These are phyloP conservation scores for Cryptococcus sp. DNA, from an alignment of 1,284 basidiomycete genomes.

Conservation along the genomic window DNA sequence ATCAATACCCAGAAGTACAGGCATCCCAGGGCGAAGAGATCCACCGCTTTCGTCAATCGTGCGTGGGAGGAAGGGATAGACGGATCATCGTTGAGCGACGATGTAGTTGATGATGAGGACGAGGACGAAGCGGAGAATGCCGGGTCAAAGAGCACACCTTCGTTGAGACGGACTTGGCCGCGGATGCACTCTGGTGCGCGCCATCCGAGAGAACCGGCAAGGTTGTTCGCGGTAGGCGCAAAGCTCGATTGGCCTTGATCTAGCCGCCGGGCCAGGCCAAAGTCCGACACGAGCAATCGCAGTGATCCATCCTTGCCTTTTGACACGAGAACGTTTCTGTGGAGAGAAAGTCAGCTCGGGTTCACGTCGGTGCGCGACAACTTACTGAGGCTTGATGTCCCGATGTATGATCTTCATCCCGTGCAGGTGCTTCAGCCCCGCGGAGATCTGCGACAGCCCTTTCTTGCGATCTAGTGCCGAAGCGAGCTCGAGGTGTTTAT, in stretches of 20 bases:
- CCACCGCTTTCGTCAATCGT: conserved; percentile 85
- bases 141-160: conserved; percentile 60
- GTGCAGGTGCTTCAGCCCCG: conserved; percentile 87
- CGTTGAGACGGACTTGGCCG: conserved; percentile 87
- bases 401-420: conserved; percentile 94
- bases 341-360: conserved; percentile 4
- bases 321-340: conserved; percentile 85
- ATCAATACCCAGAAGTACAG: conserved; percentile 89
- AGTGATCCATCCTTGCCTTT: conserved; percentile 65
- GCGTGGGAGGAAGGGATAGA: background rate
- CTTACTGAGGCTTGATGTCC: conserved; percentile 90
- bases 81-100: conserved; percentile 19
- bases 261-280: conserved; percentile 88
- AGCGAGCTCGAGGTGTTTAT: conserved; percentile 61
- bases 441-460: conserved; percentile 82
- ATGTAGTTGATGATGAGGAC: conserved; percentile 30
- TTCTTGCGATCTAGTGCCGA: conserved; percentile 85
- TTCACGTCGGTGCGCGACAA: conserved; percentile 5
- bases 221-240: conserved; percentile 69
- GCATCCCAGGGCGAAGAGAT: conserved; percentile 91
- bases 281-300: conserved; percentile 92
- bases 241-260: conserved; percentile 93
- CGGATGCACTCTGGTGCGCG: conserved; percentile 89
- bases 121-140: conserved; percentile 58
- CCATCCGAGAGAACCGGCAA: conserved; percentile 89